Percentiles rank a stretch among this genome's conserved stretches.
phyloP scores from a whole-genome alignment of 2,329 filamentous ascomycete genomes.

The Drechslerella stenobrocha region DNA sequence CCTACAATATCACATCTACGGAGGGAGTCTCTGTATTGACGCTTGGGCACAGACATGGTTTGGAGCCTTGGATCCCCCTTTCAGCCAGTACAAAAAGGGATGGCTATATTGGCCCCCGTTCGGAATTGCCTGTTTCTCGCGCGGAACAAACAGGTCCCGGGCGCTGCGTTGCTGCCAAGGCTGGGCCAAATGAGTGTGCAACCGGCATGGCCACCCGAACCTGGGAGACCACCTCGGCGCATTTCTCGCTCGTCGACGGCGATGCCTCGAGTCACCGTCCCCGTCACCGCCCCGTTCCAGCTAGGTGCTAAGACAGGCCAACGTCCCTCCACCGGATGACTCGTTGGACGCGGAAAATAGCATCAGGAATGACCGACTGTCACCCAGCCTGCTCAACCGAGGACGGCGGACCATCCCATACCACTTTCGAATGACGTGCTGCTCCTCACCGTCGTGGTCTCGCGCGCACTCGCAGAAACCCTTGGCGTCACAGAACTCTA shows the following conservation, averaged over 20 bases:
- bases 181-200: conserved; percentile 13
- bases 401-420: conserved; percentile 32
- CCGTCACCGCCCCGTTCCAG: conserved; percentile 5
- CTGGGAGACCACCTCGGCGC: conserved; percentile 8
- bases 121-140: conserved; percentile 7
- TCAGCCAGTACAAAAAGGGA: not conserved
- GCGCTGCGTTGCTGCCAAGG: conserved; percentile 28
- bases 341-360: conserved; percentile 25
- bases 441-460: conserved; percentile 1
- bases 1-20: not conserved
- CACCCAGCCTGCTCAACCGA: conserved; percentile 1
- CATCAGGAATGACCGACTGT: conserved; percentile 17
- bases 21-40: not conserved
- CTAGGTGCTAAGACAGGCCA: too few species aligned
- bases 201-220: conserved; percentile 43
- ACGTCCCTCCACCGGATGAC: too few species aligned
- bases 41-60: not conserved
- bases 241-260: not conserved
- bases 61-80: not conserved
- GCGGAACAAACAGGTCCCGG: conserved; percentile 27
- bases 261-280: not conserved
- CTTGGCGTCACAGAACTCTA: too few species aligned
- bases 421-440: conserved; percentile 47
- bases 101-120: not conserved
- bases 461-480: too few species aligned